Evolutionary conservation across 495 filamentous ascomycete species (phyloP), one percentile per base, ranked within the genome.

Genomic region (Amorphotheca resinae): DNA sequence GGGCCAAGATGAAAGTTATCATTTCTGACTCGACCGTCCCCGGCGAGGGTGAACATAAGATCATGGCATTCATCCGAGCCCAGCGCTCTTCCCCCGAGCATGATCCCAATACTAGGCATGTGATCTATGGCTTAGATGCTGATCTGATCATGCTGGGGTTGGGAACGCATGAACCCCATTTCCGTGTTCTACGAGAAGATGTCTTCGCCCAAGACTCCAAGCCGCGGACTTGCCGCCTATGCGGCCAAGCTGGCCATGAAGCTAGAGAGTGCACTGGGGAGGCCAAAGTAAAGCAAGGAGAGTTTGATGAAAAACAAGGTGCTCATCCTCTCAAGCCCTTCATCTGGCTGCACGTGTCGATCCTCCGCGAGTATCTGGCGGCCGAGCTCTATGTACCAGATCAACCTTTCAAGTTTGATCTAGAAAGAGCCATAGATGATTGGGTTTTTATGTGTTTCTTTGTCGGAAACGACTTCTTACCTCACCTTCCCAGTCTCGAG

Each of bases 381-480:
- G 80, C 78, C 40, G 91, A 99, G 60, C 75, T 99, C 44, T 69
- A 82, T 52, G 77, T 95, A 22, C 82, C 84, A 32, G 69, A 73
- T 23, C 84, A 86, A 38, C 77, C 79, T 34, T 85, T 87, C 49
- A 77, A 76, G 51, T 85, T 84, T 55, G 86, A 99, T 59, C 67
- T 95, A 22, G 91, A 99, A 58, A 74, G 91, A 51, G 91, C 93
- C n/a, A 69, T 99, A 42, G 91, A 99, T 66, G 91, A 99, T 61
- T 96, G 93, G 91, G 86, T 99, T 12, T 99, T 99, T 62, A 95
- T 99, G 89, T 99, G 91, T 67, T 99, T 93, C 64, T 99, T 99
- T 59, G 91, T 99, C 45, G 91, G 91, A 51, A 99, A 99, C 59
- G 93, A 99, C 68, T 99, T 99, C 65, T 67, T 99, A 51, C 91